phyloP scores from a whole-genome alignment of 2,329 filamentous ascomycete species.

The Graphiopsis chlorocephala region DNA sequence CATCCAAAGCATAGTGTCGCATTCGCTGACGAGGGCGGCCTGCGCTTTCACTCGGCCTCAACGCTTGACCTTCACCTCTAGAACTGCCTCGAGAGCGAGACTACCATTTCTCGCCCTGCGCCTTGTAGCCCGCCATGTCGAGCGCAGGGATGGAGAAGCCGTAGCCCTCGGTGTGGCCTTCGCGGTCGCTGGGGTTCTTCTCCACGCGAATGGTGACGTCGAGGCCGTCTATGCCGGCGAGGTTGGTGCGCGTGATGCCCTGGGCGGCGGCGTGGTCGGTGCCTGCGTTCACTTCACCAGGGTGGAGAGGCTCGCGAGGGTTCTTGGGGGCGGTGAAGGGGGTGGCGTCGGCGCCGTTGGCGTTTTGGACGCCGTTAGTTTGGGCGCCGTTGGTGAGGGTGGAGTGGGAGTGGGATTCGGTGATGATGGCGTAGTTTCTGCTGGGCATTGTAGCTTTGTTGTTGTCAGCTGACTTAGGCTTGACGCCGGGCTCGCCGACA shows the following conservation, averaged over 20 bases:
- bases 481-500: constrained; percentile 40
- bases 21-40: neutral
- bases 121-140: constrained; percentile 25
- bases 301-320: constrained; percentile 65
- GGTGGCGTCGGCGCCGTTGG: constrained; percentile 29
- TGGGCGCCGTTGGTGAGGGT: constrained; percentile 23
- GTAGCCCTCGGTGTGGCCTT: constrained; percentile 50
- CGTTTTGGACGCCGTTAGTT: constrained; percentile 20
- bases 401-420: constrained; percentile 45
- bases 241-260: constrained; percentile 41
- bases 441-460: constrained; percentile 84
- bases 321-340: constrained; percentile 52
- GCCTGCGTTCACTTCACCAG: constrained; percentile 74
- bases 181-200: constrained; percentile 42
- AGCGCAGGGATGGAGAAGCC: constrained; percentile 49
- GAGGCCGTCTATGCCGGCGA: constrained; percentile 45
- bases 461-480: constrained; percentile 63
- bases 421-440: constrained; percentile 63
- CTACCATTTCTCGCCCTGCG: constrained; percentile 21
- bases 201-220: constrained; percentile 51
- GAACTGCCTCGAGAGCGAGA: neutral
- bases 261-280: constrained; percentile 68
- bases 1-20: neutral
- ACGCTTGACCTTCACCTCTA: neutral
- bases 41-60: neutral